Evolutionary conservation across 2,329 filamentous ascomycete species (phyloP).

Genomic region (Lachnum nothofagi): DNA sequence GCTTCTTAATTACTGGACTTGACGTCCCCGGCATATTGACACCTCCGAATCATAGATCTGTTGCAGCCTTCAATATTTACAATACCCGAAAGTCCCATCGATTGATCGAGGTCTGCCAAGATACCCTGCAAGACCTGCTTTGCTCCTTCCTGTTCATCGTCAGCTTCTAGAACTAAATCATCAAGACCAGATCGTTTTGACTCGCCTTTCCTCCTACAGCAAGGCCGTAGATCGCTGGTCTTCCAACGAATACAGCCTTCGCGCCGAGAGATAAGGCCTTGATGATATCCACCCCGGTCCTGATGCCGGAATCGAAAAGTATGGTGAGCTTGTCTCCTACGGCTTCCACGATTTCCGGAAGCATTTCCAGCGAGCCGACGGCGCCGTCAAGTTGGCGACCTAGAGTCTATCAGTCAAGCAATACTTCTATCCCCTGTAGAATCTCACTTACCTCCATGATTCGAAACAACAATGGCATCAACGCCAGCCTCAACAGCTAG

Average conservation of each 20-base stretch:
- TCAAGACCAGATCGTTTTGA: neutral
- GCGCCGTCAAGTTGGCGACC: constrained; percentile 54
- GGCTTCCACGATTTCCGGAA: constrained; percentile 57
- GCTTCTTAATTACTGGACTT: constrained; percentile 23
- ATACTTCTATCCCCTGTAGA: neutral
- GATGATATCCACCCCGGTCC: constrained; percentile 52
- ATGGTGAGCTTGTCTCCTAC: constrained; percentile 56
- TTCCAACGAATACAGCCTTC: constrained; percentile 51
- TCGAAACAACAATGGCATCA: constrained; percentile 51
- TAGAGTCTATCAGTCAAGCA: constrained; percentile 1
- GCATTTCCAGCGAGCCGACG: constrained; percentile 49
- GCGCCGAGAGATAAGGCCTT: constrained; percentile 53
- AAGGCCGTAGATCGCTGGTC: constrained; percentile 55
- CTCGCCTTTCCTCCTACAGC: constrained; percentile 45
- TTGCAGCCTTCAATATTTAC: constrained; percentile 24
- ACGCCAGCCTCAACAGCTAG: constrained; percentile 41
- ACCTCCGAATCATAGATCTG: constrained; percentile 21
- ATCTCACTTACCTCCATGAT: constrained; percentile 51
- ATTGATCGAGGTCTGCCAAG: constrained; percentile 50
- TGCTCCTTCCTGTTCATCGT: constrained; percentile 40
- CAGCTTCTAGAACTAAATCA: neutral
- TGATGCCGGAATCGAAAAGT: constrained; percentile 56
- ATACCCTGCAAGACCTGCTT: constrained; percentile 46
- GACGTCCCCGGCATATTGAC: constrained; percentile 24
- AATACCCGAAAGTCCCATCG: constrained; percentile 51